Evolutionary conservation across 352 stramenopile species (phyloP), one percentile per base, ranked within the genome.

Genomic region (Phytophthora podocarpi): DNA sequence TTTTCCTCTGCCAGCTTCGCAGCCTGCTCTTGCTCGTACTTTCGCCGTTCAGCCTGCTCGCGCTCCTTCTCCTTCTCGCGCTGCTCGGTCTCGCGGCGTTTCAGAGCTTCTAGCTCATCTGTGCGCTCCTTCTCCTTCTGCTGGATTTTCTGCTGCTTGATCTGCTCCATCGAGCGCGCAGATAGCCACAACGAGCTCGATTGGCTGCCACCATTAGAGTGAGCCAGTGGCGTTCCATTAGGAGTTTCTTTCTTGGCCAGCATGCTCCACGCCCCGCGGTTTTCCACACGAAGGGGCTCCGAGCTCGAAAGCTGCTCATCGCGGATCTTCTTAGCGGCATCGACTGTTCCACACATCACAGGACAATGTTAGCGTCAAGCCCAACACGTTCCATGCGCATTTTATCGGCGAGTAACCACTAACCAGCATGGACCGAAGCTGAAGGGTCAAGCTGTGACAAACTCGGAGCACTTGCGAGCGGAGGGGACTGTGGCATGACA

Each of bases 71-170:
- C 83, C 52, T 86, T 88, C 40, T 87, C 72, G 34, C 80, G 78
- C 56, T 78, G 66, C 41, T 94, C 87, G 13, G 59, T 53, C 45
- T 94, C 82, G 11, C 82, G 82, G 21, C 72, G 71, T 49, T 88
- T 85, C 48, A 90, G 72, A 12, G 74, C 78, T 59, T 90, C 79
- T 20, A 89, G 55, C 42, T 93, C 85, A 24, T 93, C 76, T 39
- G 51, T 78, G 1, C 82, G 77, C 31, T 90, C 81, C 49, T 83
- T 88, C 23, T 95, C 86, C 66, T 95, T 90, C 39, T 90, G 84
- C 51, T 93, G 81, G 26, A 93, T 72, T 43, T 95, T 93, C 36
- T 95, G 87, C 51, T 94, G 83, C 56, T 96, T 96, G 43, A 89
- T 84, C 48, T 96, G 83, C 60, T 96, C 87, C 83, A 91, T 91